Evolutionary conservation across 1,139 yeast species (phyloP).

Genomic region (Candida tunisiensis): DNA sequence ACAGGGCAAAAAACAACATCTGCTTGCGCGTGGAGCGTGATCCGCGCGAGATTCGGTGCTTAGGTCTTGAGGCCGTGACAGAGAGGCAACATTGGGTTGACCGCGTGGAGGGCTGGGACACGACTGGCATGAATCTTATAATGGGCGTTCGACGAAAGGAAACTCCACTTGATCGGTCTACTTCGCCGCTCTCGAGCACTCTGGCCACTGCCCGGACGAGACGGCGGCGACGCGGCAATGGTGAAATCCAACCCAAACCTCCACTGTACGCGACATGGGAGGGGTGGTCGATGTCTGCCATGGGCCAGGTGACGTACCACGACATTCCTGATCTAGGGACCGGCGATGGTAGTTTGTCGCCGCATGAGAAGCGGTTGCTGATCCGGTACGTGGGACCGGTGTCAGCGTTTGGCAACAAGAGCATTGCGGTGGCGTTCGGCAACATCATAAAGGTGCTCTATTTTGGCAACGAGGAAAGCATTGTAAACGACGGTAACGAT

Average conservation of each 20-base stretch:
- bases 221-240: background rate
- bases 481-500: too few relatives aligned
- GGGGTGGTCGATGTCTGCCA: constrained; percentile 59
- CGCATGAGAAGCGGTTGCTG: constrained; percentile 15
- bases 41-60: constrained; percentile 76
- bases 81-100: constrained; percentile 57
- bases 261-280: constrained; percentile 36
- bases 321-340: constrained; percentile 37
- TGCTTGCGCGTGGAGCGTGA: constrained; percentile 86
- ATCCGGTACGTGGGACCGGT: constrained; percentile 36
- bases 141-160: constrained; percentile 46
- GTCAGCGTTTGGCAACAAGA: constrained; percentile 58
- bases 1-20: constrained; percentile 61
- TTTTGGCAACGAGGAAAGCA: constrained; percentile 30
- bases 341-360: constrained; percentile 1
- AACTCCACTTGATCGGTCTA: constrained; percentile 1
- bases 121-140: constrained; percentile 59
- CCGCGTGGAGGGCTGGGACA: constrained; percentile 58
- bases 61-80: constrained; percentile 60
- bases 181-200: background rate
- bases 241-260: constrained; percentile 3
- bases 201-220: background rate
- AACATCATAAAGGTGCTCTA: constrained; percentile 54
- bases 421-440: constrained; percentile 61
- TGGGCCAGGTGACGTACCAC: constrained; percentile 43